These are phyloP conservation scores for Harringtonia aguacate DNA, from an alignment of 2,329 filamentous ascomycete genomes.

Conservation along the genomic window DNA sequence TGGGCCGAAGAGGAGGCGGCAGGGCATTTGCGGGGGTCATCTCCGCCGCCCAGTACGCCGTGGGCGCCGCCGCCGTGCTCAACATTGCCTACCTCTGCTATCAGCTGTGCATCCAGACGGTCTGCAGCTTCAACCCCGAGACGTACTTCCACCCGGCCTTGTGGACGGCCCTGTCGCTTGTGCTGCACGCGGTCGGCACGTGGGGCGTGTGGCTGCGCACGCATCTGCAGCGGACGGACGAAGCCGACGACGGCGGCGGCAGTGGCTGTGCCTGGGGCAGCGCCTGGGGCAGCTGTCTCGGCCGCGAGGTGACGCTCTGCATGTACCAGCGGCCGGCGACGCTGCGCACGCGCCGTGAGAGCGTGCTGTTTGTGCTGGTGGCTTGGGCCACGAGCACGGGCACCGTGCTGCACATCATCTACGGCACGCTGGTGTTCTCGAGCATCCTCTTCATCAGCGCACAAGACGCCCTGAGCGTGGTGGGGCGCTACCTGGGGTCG, in stretches of 20 bases:
- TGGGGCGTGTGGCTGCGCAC: background rate
- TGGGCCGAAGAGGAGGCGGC: too few species aligned
- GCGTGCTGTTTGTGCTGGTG: background rate
- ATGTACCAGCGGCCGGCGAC: background rate
- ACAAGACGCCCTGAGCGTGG: background rate
- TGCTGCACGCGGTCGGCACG: background rate
- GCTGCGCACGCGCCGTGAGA: background rate
- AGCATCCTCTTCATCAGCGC: background rate
- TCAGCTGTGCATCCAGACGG: constrained; percentile 11
- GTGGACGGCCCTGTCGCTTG: background rate
- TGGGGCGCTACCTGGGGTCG: background rate
- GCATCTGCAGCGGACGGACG: too few species aligned
- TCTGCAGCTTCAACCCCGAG: constrained; percentile 9
- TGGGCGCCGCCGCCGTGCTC: constrained; percentile 40
- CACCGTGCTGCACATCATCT: background rate
- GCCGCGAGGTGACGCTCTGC: background rate
- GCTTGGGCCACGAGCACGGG: background rate
- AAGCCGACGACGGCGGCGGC: too few species aligned
- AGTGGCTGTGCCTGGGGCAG: too few species aligned
- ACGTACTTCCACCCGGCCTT: background rate
- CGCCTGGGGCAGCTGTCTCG: too few species aligned
- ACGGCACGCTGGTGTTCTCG: background rate
- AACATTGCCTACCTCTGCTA: constrained; percentile 40
- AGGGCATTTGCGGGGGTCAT: too few species aligned
- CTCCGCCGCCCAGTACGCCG: background rate